These are phyloP conservation scores for Sporisorium scitamineum DNA, from an alignment of 1,284 basidiomycete genomes.

Conservation along the genomic window DNA sequence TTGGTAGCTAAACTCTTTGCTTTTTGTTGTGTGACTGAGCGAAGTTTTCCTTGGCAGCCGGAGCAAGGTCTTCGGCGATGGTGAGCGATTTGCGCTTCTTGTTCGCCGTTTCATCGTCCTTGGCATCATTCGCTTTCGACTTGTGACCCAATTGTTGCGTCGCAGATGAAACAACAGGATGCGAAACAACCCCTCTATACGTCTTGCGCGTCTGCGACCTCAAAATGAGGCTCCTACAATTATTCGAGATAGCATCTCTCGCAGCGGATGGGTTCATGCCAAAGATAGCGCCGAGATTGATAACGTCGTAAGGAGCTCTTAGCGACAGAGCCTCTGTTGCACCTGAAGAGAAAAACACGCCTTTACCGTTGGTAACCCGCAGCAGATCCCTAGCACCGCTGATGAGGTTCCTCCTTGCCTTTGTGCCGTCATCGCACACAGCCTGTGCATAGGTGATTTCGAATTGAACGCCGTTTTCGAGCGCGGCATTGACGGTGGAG, in stretches of 20 bases:
- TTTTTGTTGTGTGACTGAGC: conserved; percentile 17
- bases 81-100: conserved; percentile 27
- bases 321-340: conserved; percentile 54
- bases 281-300: conserved; percentile 64
- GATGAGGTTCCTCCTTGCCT: conserved; percentile 61
- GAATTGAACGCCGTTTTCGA: conserved; percentile 85
- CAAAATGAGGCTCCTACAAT: conserved; percentile 52
- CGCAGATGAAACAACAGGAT: conserved; percentile 16
- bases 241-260: conserved; percentile 54
- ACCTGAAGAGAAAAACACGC: conserved; percentile 62
- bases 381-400: conserved; percentile 60
- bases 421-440: conserved; percentile 26
- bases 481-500: conserved; percentile 81
- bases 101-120: background rate
- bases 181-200: conserved; percentile 54
- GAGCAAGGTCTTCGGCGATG: background rate
- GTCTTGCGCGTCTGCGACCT: conserved; percentile 59
- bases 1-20: conserved; percentile 20
- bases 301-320: conserved; percentile 63
- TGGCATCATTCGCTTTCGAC: too few relatives aligned
- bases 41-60: background rate
- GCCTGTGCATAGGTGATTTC: conserved; percentile 77
- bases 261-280: conserved; percentile 58
- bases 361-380: conserved; percentile 65
- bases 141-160: too few relatives aligned